Evolutionary conservation across 306 rosid species (phyloP).

Genomic region (Dicorynia guianensis): DNA sequence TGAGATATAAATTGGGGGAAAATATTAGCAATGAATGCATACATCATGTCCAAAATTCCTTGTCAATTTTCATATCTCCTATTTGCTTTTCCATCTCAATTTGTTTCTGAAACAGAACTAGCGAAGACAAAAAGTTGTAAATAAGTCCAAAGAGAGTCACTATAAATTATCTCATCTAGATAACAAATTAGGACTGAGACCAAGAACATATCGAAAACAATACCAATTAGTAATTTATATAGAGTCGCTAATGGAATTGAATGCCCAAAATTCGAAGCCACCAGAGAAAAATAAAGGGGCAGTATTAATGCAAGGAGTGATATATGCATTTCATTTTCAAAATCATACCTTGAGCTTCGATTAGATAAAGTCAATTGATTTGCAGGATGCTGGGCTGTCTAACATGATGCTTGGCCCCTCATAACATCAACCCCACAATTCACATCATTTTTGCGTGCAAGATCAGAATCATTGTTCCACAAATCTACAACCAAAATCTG

Average conservation of each 20-base stretch:
- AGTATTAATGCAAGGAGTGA: not conserved
- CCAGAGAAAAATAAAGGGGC: not conserved
- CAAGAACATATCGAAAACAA: not conserved
- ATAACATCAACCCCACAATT: conserved; percentile 41
- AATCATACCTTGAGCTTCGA: conserved; percentile 16
- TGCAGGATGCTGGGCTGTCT: not conserved
- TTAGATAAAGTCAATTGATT: not conserved
- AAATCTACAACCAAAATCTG: not conserved
- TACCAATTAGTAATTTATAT: not conserved
- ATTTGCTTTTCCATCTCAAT: not conserved
- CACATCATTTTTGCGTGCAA: conserved; percentile 54
- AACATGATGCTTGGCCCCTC: not conserved
- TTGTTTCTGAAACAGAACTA: not conserved
- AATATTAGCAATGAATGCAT: too few species aligned
- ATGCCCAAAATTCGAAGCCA: not conserved
- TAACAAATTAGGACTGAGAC: not conserved
- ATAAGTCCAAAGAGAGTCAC: not conserved
- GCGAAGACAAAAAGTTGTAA: not conserved
- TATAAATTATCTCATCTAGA: not conserved
- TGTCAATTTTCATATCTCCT: too few species aligned
- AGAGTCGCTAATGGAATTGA: not conserved
- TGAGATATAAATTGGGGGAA: too few species aligned
- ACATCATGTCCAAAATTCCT: too few species aligned
- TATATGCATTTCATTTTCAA: not conserved
- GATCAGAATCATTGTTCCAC: conserved; percentile 33